Evolutionary conservation across 805 yeast species (phyloP), one percentile per base, ranked within the genome.

Genomic region (Metschnikowia orientalis): DNA sequence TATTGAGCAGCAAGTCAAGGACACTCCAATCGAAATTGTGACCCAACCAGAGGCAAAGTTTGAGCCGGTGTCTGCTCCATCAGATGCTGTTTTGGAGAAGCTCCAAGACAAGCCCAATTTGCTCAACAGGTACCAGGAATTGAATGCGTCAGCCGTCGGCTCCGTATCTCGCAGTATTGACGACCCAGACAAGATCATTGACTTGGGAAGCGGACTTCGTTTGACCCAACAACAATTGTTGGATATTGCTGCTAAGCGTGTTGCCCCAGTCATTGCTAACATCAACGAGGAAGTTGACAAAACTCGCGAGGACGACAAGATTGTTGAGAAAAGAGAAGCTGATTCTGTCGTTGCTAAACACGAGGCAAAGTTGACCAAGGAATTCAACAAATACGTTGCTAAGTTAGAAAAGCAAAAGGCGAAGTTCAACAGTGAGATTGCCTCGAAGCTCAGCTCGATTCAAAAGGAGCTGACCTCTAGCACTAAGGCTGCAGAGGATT

Each of bases 181-280:
- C 37, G 75, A 72, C 46, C 73, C 75, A 2, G 66, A 69, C 42
- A 63, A 71, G 53, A 52, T 66, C 15, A 54, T 74, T 42, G 69
- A 71, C 44, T 57, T 75, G 41, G 81, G 81, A 35, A 67, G 71
- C 27, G 79, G 79, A 12, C 61, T 74, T 51, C 60, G 51, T 28
- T 60, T 75, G 61, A 69, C 79, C 28, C 77, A 75, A 44, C 69
- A 67, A 34, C 77, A 74, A 51, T 66, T 75, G 40, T 60, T 72
- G 44, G 79, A 64, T 31, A 69, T 75, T 48, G 80, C 80, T 14
- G 69, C 71, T 23, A 61, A 60, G 42, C 63, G 79, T 43, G 76
- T 75, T 23, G 71, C 73, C 20, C 81, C 81, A 4, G 69, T 74
- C 23, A 57, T 75, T 48, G 62, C 67, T 27, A 61, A 55, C 42